These are phyloP conservation scores for Phytophthora rubi DNA, from an alignment of 352 stramenopile species.

Conservation along the genomic window DNA sequence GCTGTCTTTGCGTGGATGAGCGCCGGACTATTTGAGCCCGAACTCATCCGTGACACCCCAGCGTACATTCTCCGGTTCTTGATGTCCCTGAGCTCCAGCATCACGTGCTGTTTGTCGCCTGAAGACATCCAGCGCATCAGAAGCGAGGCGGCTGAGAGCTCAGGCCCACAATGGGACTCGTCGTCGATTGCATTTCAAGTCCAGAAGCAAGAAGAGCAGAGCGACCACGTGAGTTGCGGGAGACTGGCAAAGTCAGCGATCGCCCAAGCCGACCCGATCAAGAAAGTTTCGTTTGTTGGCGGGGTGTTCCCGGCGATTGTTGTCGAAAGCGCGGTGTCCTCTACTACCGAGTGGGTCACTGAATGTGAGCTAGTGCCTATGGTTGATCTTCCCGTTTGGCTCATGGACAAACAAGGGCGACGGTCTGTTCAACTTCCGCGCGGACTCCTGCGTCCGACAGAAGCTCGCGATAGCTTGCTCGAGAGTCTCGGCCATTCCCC, in stretches of 20 bases:
- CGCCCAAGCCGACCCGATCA: slow-evolving; percentile 2
- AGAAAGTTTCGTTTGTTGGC: slow-evolving; percentile 15
- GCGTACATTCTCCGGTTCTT: slow-evolving; percentile 66
- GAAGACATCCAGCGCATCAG: slow-evolving; percentile 25
- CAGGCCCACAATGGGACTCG: slow-evolving; percentile 17
- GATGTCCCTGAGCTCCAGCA: slow-evolving; percentile 25
- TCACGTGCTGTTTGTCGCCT: slow-evolving; percentile 37
- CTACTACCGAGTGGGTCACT: slow-evolving; percentile 14
- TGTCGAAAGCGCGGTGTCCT: slow-evolving; percentile 17
- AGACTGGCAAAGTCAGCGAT: slow-evolving; percentile 3
- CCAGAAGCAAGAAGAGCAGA: slow-evolving; percentile 50
- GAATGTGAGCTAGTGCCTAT: not conserved
- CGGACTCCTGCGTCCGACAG: not conserved
- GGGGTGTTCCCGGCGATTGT: slow-evolving; percentile 20
- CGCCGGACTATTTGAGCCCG: slow-evolving; percentile 38
- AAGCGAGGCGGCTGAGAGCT: slow-evolving; percentile 12
- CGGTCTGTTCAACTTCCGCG: slow-evolving; percentile 7
- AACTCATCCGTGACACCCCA: slow-evolving; percentile 51
- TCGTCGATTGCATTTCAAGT: slow-evolving; percentile 44
- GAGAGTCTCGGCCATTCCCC: slow-evolving; percentile 12
- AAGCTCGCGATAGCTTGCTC: slow-evolving; percentile 11
- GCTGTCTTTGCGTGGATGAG: slow-evolving; percentile 66
- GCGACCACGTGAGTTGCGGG: slow-evolving; percentile 39
- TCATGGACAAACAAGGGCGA: slow-evolving; percentile 12
- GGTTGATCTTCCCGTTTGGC: slow-evolving; percentile 15